Evolutionary conservation across 2,329 filamentous ascomycete genomes (phyloP).

Genomic region (Fusarium anthophilum): DNA sequence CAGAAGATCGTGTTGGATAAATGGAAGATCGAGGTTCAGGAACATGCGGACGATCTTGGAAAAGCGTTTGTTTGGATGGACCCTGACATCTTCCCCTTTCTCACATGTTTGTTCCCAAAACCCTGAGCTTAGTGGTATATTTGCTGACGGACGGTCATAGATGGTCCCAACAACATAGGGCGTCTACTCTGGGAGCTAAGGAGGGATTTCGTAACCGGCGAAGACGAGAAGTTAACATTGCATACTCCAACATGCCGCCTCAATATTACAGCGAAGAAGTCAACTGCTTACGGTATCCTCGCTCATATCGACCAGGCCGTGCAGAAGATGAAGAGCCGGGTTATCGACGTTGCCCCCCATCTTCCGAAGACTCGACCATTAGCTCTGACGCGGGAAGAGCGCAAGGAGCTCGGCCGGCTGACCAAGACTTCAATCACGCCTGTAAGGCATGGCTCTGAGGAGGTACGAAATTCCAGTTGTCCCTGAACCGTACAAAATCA

Average conservation of each 20-base stretch:
- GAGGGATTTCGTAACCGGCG: constrained; percentile 45
- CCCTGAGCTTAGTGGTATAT: background rate
- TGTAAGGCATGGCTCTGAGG: constrained; percentile 8
- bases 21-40: constrained; percentile 61
- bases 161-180: constrained; percentile 18
- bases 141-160: constrained; percentile 14
- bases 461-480: constrained; percentile 30
- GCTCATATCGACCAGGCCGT: constrained; percentile 48
- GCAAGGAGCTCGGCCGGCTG: constrained; percentile 46
- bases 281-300: constrained; percentile 46
- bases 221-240: constrained; percentile 45
- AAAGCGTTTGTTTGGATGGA: constrained; percentile 51
- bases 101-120: constrained; percentile 54
- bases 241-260: constrained; percentile 35
- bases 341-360: constrained; percentile 39
- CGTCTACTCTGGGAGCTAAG: constrained; percentile 43
- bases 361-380: constrained; percentile 3
- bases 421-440: constrained; percentile 47
- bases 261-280: constrained; percentile 46
- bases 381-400: constrained; percentile 29
- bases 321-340: constrained; percentile 38
- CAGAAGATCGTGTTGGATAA: constrained; percentile 57
- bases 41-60: constrained; percentile 56
- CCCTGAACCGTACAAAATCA: background rate
- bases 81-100: constrained; percentile 54